Evolutionary conservation across 345 rosid genomes (phyloP).

Genomic region (Eucalyptus curtisii): DNA sequence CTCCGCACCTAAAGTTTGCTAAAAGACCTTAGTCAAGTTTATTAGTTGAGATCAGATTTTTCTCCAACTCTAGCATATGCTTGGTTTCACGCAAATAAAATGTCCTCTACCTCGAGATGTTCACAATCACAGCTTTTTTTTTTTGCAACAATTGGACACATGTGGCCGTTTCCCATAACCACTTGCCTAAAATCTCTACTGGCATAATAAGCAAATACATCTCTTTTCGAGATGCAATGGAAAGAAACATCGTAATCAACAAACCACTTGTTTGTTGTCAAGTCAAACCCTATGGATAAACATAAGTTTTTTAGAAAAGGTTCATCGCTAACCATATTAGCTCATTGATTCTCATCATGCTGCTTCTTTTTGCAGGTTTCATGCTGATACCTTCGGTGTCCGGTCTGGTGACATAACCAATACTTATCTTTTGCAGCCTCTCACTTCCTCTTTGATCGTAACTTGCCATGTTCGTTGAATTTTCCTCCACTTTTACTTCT

Average conservation of each 20-base stretch:
- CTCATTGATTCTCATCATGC: background rate
- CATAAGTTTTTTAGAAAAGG: background rate
- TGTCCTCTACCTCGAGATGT: background rate
- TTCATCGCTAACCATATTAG: background rate
- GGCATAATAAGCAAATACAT: too few species aligned
- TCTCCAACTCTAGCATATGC: background rate
- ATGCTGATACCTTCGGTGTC: rapidly evolving
- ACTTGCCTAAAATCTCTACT: rapidly evolving
- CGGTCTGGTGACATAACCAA: rapidly evolving
- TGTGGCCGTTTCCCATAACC: background rate
- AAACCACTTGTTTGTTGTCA: background rate
- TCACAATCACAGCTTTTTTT: too few species aligned
- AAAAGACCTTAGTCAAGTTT: background rate
- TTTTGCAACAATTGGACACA: background rate
- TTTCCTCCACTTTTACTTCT: too few species aligned
- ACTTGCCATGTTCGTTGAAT: background rate
- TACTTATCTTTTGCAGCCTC: background rate
- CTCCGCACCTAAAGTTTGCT: rapidly evolving
- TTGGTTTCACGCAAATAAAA: too few species aligned
- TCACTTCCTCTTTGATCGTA: background rate
- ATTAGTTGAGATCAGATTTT: too few species aligned
- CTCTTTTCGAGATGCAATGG: background rate
- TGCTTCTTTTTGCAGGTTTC: background rate
- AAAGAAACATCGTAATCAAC: rapidly evolving
- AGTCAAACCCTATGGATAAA: rapidly evolving